A percentile compares a stretch with the other conserved stretches of the same genome.
Conservation (phyloP, 2,329 filamentous ascomycete species). For the Penicillium freii region DNA sequence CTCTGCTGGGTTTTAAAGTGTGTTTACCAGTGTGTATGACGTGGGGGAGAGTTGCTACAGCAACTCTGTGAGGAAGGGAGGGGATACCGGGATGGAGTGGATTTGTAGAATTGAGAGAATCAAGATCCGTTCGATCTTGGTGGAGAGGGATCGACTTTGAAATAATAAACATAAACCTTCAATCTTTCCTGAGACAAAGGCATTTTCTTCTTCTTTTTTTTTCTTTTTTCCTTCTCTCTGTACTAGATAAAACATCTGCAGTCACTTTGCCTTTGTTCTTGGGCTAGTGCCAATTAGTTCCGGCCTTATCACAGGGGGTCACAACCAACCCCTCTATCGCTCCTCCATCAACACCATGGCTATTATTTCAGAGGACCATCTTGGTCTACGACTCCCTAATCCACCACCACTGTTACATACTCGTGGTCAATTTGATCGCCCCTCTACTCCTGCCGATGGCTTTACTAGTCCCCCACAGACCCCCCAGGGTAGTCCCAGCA, state of each 20-base stretch:
- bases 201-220: neutral
- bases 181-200: neutral
- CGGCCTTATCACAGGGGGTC: constrained; percentile 7
- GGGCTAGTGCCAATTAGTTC: constrained; percentile 1
- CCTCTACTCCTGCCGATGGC: constrained; percentile 46
- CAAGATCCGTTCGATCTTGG: constrained; percentile 14
- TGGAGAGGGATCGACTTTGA: constrained; percentile 8
- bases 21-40: constrained; percentile 20
- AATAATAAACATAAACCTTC: constrained; percentile 12
- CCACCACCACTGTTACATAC: constrained; percentile 51
- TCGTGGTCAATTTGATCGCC: constrained; percentile 50
- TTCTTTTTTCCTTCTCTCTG: neutral
- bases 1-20: neutral
- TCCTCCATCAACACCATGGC: constrained; percentile 31
- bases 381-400: constrained; percentile 42
- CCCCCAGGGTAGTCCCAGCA: constrained; percentile 53
- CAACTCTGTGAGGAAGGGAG: constrained; percentile 17
- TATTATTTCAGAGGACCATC: constrained; percentile 36
- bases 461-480: constrained; percentile 51
- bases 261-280: constrained; percentile 7
- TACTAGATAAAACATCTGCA: neutral
- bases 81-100: neutral
- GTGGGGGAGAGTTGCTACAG: constrained; percentile 24
- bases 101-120: constrained; percentile 14
- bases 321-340: constrained; percentile 8